These are phyloP conservation scores for Fallopia convolvulus DNA, from an alignment of 148 eudicot genomes.

Conservation along the genomic window DNA sequence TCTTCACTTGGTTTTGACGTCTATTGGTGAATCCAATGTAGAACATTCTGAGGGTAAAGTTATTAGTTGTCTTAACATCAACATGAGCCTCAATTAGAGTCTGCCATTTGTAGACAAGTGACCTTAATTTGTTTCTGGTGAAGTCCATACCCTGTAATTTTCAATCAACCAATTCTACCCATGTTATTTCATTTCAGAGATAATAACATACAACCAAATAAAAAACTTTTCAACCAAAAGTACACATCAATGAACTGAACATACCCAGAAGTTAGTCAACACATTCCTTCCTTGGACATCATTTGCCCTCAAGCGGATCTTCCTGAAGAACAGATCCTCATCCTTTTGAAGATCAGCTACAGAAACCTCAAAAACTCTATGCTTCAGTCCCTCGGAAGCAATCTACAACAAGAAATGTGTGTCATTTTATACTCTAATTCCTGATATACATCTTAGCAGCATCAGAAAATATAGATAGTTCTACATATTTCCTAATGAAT, in stretches of 20 bases:
- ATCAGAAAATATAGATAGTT: no score
- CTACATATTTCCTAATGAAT: no score
- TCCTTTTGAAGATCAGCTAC: conserved; percentile 42
- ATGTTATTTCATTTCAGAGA: no score
- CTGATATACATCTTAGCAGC: no score
- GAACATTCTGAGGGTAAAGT: conserved; percentile 60
- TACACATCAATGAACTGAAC: background rate
- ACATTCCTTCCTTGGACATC: conserved; percentile 79
- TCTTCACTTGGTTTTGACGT: conserved; percentile 68
- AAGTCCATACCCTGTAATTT: conserved; percentile 68
- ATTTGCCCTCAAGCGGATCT: conserved; percentile 74
- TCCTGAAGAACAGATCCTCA: conserved; percentile 65
- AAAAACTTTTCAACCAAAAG: no score
- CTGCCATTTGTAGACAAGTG: conserved; percentile 75
- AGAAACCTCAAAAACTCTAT: conserved; percentile 33
- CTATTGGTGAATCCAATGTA: conserved; percentile 81
- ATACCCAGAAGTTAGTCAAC: conserved; percentile 70
- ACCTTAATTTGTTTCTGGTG: conserved; percentile 66
- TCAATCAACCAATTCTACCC: no score
- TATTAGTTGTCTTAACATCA: conserved; percentile 77
- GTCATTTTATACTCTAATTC: no score
- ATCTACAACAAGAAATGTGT: conserved; percentile 22
- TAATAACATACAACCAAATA: no score
- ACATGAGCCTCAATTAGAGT: conserved; percentile 78
- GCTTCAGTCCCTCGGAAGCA: conserved; percentile 44